Evolutionary conservation across 2,329 filamentous ascomycete species (phyloP), one percentile per base, ranked within the genome.

Genomic region (Pseudocercospora eumusae): DNA sequence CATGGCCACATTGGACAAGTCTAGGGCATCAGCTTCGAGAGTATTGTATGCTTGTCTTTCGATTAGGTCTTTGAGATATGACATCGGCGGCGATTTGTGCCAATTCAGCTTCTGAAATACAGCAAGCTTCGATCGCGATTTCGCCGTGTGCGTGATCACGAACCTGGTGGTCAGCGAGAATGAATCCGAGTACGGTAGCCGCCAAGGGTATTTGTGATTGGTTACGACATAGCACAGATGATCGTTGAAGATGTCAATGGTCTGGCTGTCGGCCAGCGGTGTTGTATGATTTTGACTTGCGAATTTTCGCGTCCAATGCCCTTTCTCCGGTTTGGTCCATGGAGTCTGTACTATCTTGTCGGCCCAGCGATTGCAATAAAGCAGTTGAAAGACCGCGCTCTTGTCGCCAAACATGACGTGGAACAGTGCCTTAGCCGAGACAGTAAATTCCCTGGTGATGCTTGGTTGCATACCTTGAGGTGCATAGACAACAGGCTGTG

Each of bases 331-430:
- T 54, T 87, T 82, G 18, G 83, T 81, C 95, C 95, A 99, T 0
- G 93, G 91, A 0, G 91, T 90, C 76, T 97, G 93, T 1, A 89
- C 86, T 65, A 97, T 92, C 65, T 88, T 78, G 74, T 88, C 85
- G 13, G 90, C 91, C 70, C 88, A 84, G 56, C 90, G 85, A 74
- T 96, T 92, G 73, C 91, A 89, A 74, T 97, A 93, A 28, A 98
- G 82, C 71, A 93, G 87, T 70, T 95, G 92, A 78, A 97, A 99
- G 42, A 98, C 88, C 33, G 93, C 91, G 74, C 91, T 96, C 78
- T 93, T 96, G 76, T 99, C 95, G 40, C 95, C 95, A 76, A 98
- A 99, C 56, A 99, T 84, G 15, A 98, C 91, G 73, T 98, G 93
- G 75, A 98, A 99, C 61, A 96, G 87, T 0, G 91, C 92, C 76